phyloP scores from a whole-genome alignment of 164 flowering plant species.

The Piper longum region DNA sequence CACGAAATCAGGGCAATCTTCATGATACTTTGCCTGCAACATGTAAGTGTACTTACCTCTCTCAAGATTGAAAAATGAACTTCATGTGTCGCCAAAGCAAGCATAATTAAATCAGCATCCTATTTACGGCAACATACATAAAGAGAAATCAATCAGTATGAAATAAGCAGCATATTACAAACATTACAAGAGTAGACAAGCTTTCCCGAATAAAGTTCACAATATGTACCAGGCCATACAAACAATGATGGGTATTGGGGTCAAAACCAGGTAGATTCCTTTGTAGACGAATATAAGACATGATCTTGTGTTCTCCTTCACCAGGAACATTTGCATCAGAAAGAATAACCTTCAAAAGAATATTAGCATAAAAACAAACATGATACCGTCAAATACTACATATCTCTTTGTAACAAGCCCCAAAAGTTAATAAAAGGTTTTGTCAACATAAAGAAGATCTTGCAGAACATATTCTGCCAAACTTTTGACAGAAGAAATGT shows the following conservation, averaged over 20 bases:
- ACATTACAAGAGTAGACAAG: neutral
- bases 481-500: neutral
- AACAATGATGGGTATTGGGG: conserved; percentile 97
- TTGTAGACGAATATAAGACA: conserved; percentile 92
- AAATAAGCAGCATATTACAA: neutral
- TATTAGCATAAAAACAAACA: neutral
- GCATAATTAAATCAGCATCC: conserved; percentile 98
- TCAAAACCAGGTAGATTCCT: conserved; percentile 88
- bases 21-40: neutral
- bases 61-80: conserved; percentile 88
- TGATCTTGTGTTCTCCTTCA: conserved; percentile 96
- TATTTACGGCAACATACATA: conserved; percentile 8
- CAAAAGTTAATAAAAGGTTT: no score
- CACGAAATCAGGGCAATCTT: neutral
- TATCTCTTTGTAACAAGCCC: neutral
- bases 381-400: neutral
- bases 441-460: neutral
- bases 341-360: conserved; percentile 64
- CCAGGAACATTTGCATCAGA: conserved; percentile 99
- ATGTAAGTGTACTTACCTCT: conserved; percentile 38
- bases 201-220: neutral
- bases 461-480: no score
- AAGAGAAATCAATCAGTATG: neutral
- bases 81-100: conserved; percentile 95
- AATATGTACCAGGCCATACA: conserved; percentile 84